Evolutionary conservation across 768 basidiomycete genomes (phyloP), one percentile per base, ranked within the genome.

Genomic region (Gymnopilus junonius): DNA sequence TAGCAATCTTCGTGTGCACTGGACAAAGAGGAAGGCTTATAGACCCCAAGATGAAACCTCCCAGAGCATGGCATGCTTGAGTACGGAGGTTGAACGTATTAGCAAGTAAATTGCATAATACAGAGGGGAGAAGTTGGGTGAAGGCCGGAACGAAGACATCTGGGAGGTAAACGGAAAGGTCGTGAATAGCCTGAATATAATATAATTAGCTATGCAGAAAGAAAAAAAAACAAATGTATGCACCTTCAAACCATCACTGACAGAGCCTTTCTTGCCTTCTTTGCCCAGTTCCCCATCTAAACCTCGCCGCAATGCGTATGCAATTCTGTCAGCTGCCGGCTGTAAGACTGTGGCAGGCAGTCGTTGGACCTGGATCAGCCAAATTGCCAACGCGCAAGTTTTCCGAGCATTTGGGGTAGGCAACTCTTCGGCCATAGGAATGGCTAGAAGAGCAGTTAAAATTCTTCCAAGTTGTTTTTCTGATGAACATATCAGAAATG

Each of bases 341-440:
- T 76, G 68, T 14, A 94, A 79, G 21, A 94, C 82, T 0, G 78
- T 75, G 20, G 79, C 74, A 21, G 93, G 89, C 8, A 94, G 81
- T 7, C 90, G 86, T 65, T 92, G 91, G 1, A 77, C 77, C 69
- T 93, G 91, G 23, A 95, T 68, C 5, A 93, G 77, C 86, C 87
- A 90, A 23, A 94, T 90, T 2, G 89, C 83, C 25, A 94, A 75
- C 1, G 91, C 91, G 61, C 85, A 93, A 1, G 93, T 94, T 73
- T 95, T 95, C n/a, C 93, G 86, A 11, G 91, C 85, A 70, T 94
- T 94, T 5, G 90, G 90, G 5, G 92, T 93, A 2, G 92, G 93
- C 0, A 95, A 75, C 27, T 83, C 78, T 4, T 83, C 77, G 0
- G 90, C 84, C 21, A 93, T 78, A 2, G 92, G 92, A 63, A 95